These are phyloP conservation scores for Zymoseptoria passerinii DNA, from an alignment of 2,329 filamentous ascomycete genomes.

Conservation along the genomic window DNA sequence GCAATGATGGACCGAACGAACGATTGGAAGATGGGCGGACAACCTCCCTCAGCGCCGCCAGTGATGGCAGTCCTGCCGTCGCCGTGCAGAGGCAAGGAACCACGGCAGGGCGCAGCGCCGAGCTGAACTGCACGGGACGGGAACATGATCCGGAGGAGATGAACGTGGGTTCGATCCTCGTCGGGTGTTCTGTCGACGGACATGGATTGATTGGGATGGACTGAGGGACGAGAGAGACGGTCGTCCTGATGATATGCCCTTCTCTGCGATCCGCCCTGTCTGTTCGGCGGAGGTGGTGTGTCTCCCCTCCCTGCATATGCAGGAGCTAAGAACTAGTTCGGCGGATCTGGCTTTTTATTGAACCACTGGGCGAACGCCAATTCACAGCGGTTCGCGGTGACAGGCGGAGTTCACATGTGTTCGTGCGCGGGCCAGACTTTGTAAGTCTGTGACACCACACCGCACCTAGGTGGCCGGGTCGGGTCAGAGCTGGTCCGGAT, in stretches of 20 bases:
- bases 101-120: not conserved
- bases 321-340: not conserved
- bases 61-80: not conserved
- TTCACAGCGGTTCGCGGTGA: not conserved
- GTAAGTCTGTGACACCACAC: not conserved
- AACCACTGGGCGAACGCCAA: not conserved
- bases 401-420: not conserved
- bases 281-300: not conserved
- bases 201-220: not conserved
- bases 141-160: not conserved
- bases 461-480: not conserved
- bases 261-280: not conserved
- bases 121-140: not conserved
- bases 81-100: not conserved
- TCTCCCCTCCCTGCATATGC: not conserved
- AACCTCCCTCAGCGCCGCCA: not conserved
- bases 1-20: too few relatives aligned
- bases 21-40: not conserved
- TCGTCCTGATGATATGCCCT: not conserved
- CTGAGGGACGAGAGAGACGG: not conserved
- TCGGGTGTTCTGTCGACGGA: not conserved
- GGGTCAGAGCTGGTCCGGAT: not conserved
- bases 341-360: not conserved
- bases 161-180: not conserved
- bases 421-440: not conserved